Evolutionary conservation across 805 yeast species (phyloP).

Genomic region (Saccharomycopsis olivae): DNA sequence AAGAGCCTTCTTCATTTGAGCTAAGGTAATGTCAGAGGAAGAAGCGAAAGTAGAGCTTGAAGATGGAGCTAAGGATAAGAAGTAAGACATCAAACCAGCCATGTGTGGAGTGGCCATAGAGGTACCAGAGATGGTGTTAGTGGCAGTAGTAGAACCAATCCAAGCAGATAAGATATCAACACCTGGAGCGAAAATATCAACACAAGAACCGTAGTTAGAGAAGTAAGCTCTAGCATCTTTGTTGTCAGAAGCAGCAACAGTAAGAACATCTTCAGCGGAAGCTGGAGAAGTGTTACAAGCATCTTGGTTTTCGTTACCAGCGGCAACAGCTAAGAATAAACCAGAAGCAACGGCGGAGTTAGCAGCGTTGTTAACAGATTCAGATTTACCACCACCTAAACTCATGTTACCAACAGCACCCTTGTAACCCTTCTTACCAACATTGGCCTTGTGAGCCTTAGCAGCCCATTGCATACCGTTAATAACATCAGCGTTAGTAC

Average conservation of each 20-base stretch:
- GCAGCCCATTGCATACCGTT: constrained; percentile 55
- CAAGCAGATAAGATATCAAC: constrained; percentile 45
- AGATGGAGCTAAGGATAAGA: constrained; percentile 64
- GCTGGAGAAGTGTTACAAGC: constrained; percentile 55
- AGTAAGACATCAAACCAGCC: constrained; percentile 46
- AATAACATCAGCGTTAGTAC: constrained; percentile 49
- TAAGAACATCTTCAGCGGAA: constrained; percentile 42
- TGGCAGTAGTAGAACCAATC: constrained; percentile 40
- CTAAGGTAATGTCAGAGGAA: constrained; percentile 45
- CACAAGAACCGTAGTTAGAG: constrained; percentile 44
- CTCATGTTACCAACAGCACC: constrained; percentile 58
- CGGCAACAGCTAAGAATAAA: constrained; percentile 53
- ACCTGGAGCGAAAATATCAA: constrained; percentile 46
- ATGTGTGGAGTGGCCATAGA: constrained; percentile 58
- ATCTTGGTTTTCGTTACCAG: constrained; percentile 51
- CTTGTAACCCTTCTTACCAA: constrained; percentile 49
- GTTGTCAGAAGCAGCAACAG: constrained; percentile 40
- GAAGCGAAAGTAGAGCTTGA: constrained; percentile 43
- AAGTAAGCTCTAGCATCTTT: constrained; percentile 38
- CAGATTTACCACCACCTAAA: constrained; percentile 47
- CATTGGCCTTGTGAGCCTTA: constrained; percentile 32
- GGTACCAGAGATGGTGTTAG: constrained; percentile 46
- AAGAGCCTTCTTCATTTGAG: constrained; percentile 65
- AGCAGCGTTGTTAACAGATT: constrained; percentile 46
- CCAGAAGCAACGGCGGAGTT: constrained; percentile 38